phyloP scores from a whole-genome alignment of 78 protist species.

The slime mould (Dictyostelium discoideum) region dicty_2.7 NC_007089.4:5913501-5914000 shows the following conservation, averaged over 20 bases:
- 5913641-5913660: background rate
- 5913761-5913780: background rate
- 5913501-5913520: background rate
- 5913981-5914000: background rate
- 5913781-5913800: background rate
- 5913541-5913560: background rate
- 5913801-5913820: background rate
- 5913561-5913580: background rate
- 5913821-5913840: background rate
- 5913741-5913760: background rate
- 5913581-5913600: background rate
- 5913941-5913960: background rate
- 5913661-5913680: background rate
- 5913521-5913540: background rate
- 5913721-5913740: background rate
- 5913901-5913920: background rate
- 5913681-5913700: background rate
- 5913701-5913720: background rate
- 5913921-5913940: slow-evolving; percentile 7
- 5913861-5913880: background rate
- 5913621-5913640: slow-evolving; percentile 2
- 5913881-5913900: background rate
- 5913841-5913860: slow-evolving; percentile 15
- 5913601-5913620: background rate
- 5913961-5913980: background rate